Conservation (phyloP, 345 rosid genomes). For the Syzygium jambos region DNA sequence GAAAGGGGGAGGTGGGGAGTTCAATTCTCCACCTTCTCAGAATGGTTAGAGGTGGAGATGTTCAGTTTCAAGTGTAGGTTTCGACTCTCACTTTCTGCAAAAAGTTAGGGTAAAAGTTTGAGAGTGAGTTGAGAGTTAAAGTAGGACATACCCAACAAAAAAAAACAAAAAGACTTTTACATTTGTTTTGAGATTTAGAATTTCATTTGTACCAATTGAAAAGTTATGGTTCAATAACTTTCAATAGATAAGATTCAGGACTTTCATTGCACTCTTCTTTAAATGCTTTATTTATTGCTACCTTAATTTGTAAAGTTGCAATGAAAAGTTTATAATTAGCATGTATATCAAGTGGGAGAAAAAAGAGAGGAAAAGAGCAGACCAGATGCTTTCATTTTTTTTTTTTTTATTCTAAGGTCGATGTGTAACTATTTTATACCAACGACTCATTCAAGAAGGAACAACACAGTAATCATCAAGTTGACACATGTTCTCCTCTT, state of each 20-base stretch:
- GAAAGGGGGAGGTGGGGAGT: too few relatives aligned
- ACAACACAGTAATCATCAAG: neutral
- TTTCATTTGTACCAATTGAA: neutral
- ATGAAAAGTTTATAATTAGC: neutral
- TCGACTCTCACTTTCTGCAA: too few relatives aligned
- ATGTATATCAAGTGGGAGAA: neutral
- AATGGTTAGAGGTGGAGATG: too few relatives aligned
- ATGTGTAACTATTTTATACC: neutral
- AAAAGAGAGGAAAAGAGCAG: neutral
- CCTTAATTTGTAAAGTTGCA: neutral
- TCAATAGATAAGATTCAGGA: neutral
- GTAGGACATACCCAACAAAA: too few relatives aligned
- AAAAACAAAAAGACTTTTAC: neutral
- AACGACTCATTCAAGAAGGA: neutral
- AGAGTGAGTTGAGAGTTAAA: too few relatives aligned
- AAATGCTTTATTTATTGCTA: neutral
- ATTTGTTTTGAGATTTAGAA: neutral
- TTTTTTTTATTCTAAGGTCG: neutral
- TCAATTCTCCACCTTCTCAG: too few relatives aligned
- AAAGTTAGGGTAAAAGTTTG: too few relatives aligned
- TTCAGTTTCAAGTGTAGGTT: too few relatives aligned
- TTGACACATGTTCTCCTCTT: neutral
- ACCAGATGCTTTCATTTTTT: neutral
- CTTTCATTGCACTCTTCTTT: neutral
- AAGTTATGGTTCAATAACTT: neutral